phyloP scores from a whole-genome alignment of 1,139 yeast genomes.

The Yamadazyma conglobata region DNA sequence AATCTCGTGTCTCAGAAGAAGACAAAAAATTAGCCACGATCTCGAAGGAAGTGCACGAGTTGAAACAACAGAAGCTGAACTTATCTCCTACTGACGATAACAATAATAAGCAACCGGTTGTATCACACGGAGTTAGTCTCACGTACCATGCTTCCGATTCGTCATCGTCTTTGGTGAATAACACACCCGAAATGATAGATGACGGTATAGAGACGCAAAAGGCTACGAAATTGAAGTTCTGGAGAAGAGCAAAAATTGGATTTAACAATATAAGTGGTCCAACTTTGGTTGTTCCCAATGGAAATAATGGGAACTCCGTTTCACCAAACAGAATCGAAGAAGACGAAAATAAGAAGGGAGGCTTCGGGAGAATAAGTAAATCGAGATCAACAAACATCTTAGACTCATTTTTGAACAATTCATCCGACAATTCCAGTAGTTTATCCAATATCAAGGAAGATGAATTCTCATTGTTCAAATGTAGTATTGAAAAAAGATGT shows the following conservation, averaged over 20 bases:
- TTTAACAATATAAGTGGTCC: conserved; percentile 12
- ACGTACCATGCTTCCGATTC: conserved; percentile 11
- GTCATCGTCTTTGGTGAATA: conserved; percentile 13
- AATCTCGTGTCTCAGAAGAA: conserved; percentile 22
- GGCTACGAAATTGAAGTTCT: conserved; percentile 48
- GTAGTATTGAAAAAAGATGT: conserved; percentile 58
- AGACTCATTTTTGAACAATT: conserved; percentile 30
- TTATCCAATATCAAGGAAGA: conserved; percentile 7
- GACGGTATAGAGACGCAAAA: conserved; percentile 40
- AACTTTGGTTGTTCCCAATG: conserved; percentile 9
- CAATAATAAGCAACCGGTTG: conserved; percentile 3
- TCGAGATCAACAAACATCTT: conserved; percentile 49
- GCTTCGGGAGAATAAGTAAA: conserved; percentile 23
- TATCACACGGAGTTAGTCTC: conserved; percentile 2
- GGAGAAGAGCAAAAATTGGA: conserved; percentile 49
- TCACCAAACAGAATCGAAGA: conserved; percentile 11
- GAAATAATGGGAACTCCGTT: not conserved
- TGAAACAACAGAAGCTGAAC: conserved; percentile 17
- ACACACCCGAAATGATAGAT: conserved; percentile 16
- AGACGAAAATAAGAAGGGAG: conserved; percentile 8
- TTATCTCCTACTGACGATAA: conserved; percentile 8
- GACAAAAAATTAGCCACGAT: conserved; percentile 24
- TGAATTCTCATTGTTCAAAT: conserved; percentile 35
- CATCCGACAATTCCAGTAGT: conserved; percentile 7
- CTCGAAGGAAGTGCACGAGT: conserved; percentile 26